Evolutionary conservation across 129 eudicot genomes (phyloP), one percentile per base, ranked within the genome.

Genomic region (Heracleum sosnowskyi): DNA sequence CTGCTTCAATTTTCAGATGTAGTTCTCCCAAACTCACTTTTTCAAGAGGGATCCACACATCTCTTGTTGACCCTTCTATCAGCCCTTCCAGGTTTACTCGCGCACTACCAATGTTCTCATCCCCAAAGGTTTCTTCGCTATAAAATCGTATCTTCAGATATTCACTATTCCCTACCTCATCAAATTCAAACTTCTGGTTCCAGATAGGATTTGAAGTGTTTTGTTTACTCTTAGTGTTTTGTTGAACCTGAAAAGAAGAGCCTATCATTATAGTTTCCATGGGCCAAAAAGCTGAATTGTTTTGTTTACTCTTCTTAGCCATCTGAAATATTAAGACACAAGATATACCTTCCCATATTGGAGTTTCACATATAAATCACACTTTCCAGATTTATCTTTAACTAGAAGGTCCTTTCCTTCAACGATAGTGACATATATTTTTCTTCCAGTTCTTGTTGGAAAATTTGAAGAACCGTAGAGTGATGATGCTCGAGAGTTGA

Each of bases 101-200:
- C 72, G 99, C 98, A 83, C 96, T 85, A 44, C 99, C 99, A 37
- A 95, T 90, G 83, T 84, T 84, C 78, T 95, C 99, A 82, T 95
- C 96, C 15, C 88, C 85, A 78, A 95, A 87, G 41, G 86, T 87
- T 47, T 95, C 97, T 81, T 90, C 99, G 7, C 77, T 81, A 41
- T 39, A 88, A 76, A 96, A 90, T 80, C 89, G 92, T 86, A 95
- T 69, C 85, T 86, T 92, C 44, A 95, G 83, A 81, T 95, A 95
- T 74, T 95, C 99, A 80, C 90, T 92, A 66, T 87, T 92, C 18
- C 85, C 80, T 44, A 95, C 85, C 87, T 95, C 99, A 35, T 92
- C 99, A 81, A 90, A 92, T 80, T 95, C 99, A 76, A 95, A 95
- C 87, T 80, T 95, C 79, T 92, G 99, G 73, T 81, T 83, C 99